Percentiles rank a stretch among this genome's conserved stretches.
phyloP scores from a whole-genome alignment of 495 filamentous ascomycete species.

The Aspergillus kassunensis region DNA sequence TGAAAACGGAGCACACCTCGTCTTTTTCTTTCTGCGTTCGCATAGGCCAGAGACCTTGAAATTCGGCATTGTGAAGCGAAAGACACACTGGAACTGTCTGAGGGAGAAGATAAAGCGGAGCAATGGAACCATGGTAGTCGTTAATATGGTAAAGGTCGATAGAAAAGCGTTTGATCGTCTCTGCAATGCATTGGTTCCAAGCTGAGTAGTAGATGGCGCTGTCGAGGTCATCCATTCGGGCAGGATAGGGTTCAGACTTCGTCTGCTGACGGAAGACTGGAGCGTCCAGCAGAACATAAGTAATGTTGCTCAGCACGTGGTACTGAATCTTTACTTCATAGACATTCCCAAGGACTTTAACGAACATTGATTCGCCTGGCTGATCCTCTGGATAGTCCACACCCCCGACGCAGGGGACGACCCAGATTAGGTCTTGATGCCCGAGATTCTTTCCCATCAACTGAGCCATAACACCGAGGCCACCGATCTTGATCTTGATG shows the following conservation, averaged over 20 bases:
- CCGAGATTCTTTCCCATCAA: conserved; percentile 67
- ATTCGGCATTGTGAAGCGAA: conserved; percentile 68
- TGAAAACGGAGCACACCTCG: conserved; percentile 71
- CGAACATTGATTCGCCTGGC: conserved; percentile 57
- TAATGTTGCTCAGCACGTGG: conserved; percentile 63
- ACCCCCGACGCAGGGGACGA: conserved; percentile 70
- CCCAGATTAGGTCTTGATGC: conserved; percentile 69
- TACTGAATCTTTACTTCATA: conserved; percentile 67
- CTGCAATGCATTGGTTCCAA: conserved; percentile 70
- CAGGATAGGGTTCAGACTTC: conserved; percentile 62
- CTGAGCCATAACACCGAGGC: conserved; percentile 66
- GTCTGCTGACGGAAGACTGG: conserved; percentile 69
- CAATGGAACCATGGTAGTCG: conserved; percentile 73
- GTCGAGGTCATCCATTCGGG: conserved; percentile 72
- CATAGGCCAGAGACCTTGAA: conserved; percentile 73
- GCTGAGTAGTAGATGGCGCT: conserved; percentile 70
- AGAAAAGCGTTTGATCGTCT: conserved; percentile 54
- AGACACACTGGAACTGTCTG: conserved; percentile 46
- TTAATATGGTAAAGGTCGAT: conserved; percentile 78
- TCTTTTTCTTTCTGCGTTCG: conserved; percentile 60
- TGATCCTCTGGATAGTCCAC: conserved; percentile 62
- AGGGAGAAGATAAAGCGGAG: conserved; percentile 67
- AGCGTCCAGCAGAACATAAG: conserved; percentile 66
- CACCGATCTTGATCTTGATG: conserved; percentile 72
- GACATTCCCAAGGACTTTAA: conserved; percentile 59